Conservation (phyloP, 2,329 filamentous ascomycete species). For the Monascus ruber region DNA sequence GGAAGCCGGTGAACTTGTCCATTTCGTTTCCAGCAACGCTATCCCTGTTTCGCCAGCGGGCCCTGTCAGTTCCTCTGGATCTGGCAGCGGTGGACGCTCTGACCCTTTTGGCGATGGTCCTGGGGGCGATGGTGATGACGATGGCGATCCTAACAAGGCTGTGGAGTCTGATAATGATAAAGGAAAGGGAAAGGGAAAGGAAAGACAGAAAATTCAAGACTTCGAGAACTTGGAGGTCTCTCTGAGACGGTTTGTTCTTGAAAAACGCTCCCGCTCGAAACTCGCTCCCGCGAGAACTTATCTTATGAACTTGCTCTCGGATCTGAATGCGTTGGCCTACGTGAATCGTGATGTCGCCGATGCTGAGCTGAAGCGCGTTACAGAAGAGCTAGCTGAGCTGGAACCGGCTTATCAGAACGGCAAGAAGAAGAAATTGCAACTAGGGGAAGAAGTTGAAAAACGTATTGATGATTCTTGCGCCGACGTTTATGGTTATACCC, state of each 20-base stretch:
- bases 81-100: constrained; percentile 45
- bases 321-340: constrained; percentile 68
- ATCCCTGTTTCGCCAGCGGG: constrained; percentile 61
- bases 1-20: constrained; percentile 82
- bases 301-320: constrained; percentile 80
- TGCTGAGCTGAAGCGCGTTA: constrained; percentile 72
- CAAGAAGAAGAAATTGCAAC: constrained; percentile 65
- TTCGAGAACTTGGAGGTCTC: constrained; percentile 86
- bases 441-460: constrained; percentile 68
- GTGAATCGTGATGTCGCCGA: constrained; percentile 84
- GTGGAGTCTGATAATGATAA: constrained; percentile 27
- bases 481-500: constrained; percentile 74
- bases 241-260: constrained; percentile 80
- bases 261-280: constrained; percentile 91
- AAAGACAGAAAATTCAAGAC: constrained; percentile 79
- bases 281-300: constrained; percentile 93
- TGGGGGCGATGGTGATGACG: constrained; percentile 31
- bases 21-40: constrained; percentile 96
- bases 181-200: constrained; percentile 73
- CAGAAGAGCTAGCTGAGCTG: constrained; percentile 65
- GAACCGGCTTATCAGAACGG: constrained; percentile 78
- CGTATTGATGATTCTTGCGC: constrained; percentile 77
- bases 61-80: constrained; percentile 37
- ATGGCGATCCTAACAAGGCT: constrained; percentile 45
- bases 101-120: constrained; percentile 12